phyloP scores from a whole-genome alignment of 2,329 filamentous ascomycete genomes.

The Tolypocladium album region DNA sequence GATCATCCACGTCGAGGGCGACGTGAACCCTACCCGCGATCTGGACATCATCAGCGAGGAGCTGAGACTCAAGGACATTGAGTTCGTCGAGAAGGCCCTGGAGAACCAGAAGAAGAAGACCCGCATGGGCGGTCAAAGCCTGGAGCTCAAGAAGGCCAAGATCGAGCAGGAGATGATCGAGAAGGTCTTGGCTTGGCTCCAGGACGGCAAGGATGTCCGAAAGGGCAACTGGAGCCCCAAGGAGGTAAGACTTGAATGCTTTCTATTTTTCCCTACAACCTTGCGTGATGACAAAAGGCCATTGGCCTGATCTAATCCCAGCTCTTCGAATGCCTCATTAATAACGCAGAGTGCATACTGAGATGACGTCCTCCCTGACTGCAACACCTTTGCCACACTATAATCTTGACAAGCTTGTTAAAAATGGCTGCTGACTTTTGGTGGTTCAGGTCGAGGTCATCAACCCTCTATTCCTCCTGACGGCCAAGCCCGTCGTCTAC shows the following conservation, averaged over 20 bases:
- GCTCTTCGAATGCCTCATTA: conserved; percentile 92
- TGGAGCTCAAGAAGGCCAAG: conserved; percentile 96
- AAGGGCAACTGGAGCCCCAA: conserved; percentile 85
- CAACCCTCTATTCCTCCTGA: conserved; percentile 90
- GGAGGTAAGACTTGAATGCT: conserved; percentile 59
- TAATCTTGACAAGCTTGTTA: background rate
- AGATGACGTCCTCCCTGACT: conserved; percentile 75
- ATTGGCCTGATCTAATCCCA: conserved; percentile 94
- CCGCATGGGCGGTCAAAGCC: conserved; percentile 79
- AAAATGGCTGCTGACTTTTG: conserved; percentile 10
- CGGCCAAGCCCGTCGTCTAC: conserved; percentile 94
- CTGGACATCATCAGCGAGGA: conserved; percentile 95
- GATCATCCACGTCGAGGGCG: conserved; percentile 98
- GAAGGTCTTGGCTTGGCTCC: conserved; percentile 73
- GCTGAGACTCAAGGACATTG: conserved; percentile 94
- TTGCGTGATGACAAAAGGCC: conserved; percentile 98
- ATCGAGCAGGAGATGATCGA: conserved; percentile 91
- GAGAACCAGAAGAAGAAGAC: conserved; percentile 93
- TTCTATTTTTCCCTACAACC: conserved; percentile 8
- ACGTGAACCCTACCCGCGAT: conserved; percentile 91
- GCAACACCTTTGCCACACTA: conserved; percentile 6
- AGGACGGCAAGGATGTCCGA: conserved; percentile 86
- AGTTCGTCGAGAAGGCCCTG: conserved; percentile 92
- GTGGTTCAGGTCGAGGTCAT: conserved; percentile 76
- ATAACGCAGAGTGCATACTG: conserved; percentile 72